These are phyloP conservation scores for Cichorium intybus DNA, from an alignment of 140 eudicot species.

Conservation along the genomic window DNA sequence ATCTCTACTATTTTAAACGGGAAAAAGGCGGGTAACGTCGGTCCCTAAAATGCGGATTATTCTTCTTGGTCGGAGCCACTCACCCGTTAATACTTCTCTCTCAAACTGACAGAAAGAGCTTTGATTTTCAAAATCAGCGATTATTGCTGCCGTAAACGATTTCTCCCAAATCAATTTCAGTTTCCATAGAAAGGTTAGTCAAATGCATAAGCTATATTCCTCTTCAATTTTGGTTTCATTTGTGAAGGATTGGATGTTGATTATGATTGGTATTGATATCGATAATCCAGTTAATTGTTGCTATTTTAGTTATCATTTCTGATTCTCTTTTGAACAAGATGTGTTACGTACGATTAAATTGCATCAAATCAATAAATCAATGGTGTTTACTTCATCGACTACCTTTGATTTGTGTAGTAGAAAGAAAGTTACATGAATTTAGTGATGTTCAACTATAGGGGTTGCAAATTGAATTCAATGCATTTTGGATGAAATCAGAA, in stretches of 20 bases:
- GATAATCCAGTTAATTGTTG: background rate
- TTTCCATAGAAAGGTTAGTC: constrained; percentile 5
- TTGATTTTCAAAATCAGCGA: background rate
- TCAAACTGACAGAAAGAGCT: background rate
- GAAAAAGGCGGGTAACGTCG: background rate
- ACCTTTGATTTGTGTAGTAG: background rate
- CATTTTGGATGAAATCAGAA: too few species aligned
- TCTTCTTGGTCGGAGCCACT: too few species aligned
- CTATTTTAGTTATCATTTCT: background rate
- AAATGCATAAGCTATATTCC: too few species aligned
- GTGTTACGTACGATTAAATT: background rate
- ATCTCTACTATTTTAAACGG: too few species aligned
- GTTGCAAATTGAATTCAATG: background rate
- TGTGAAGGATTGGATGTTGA: too few species aligned
- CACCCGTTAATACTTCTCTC: constrained; percentile 21
- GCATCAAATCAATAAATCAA: background rate
- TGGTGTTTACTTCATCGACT: background rate
- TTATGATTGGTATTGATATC: background rate
- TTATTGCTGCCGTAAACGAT: background rate
- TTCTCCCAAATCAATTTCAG: background rate
- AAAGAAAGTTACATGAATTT: background rate
- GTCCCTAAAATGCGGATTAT: background rate
- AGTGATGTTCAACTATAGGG: background rate
- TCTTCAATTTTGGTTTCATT: too few species aligned
- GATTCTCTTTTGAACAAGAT: constrained; percentile 2